These are phyloP conservation scores for Penicillium parvum DNA, from an alignment of 495 filamentous ascomycete genomes.

Conservation along the genomic window DNA sequence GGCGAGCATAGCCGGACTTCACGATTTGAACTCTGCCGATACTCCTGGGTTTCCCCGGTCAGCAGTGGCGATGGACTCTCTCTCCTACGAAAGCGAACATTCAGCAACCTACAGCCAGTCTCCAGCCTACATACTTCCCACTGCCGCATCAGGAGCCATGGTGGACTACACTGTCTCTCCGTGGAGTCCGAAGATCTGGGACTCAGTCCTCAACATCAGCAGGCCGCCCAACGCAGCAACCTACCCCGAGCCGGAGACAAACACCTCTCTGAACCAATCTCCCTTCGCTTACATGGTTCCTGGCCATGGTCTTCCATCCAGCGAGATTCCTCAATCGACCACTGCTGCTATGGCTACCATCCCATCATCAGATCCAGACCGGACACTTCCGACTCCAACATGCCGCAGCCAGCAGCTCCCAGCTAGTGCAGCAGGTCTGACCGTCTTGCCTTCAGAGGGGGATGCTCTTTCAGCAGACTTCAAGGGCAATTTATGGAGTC, in stretches of 20 bases:
- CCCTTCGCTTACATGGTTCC: slow-evolving; percentile 30
- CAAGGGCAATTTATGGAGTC: slow-evolving; percentile 16
- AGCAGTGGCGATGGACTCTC: slow-evolving; percentile 16
- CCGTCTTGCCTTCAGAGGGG: slow-evolving; percentile 2
- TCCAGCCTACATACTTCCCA: slow-evolving; percentile 29
- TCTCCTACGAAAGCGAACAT: slow-evolving; percentile 33
- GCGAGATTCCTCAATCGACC: slow-evolving; percentile 17
- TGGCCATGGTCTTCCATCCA: slow-evolving; percentile 18
- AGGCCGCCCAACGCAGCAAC: slow-evolving; percentile 18
- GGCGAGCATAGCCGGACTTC: slow-evolving; percentile 14
- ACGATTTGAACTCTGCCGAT: slow-evolving; percentile 29
- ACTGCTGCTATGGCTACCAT: slow-evolving; percentile 18
- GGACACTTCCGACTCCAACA: slow-evolving; percentile 37
- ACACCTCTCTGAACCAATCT: slow-evolving; percentile 19
- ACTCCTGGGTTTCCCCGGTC: slow-evolving; percentile 20
- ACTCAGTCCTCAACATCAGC: slow-evolving; percentile 12
- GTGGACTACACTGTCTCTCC: slow-evolving; percentile 22
- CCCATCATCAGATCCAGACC: slow-evolving; percentile 25
- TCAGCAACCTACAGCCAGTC: slow-evolving; percentile 24
- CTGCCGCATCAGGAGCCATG: slow-evolving; percentile 18
- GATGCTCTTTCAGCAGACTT: slow-evolving; percentile 4
- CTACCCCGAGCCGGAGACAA: slow-evolving; percentile 28
- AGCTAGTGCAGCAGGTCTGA: slow-evolving; percentile 3
- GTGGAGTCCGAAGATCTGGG: slow-evolving; percentile 31
- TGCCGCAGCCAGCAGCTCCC: slow-evolving; percentile 18